Base-by-base conservation (phyloP, 768 basidiomycete genomes). In the Termitomyces sp. region DNA sequence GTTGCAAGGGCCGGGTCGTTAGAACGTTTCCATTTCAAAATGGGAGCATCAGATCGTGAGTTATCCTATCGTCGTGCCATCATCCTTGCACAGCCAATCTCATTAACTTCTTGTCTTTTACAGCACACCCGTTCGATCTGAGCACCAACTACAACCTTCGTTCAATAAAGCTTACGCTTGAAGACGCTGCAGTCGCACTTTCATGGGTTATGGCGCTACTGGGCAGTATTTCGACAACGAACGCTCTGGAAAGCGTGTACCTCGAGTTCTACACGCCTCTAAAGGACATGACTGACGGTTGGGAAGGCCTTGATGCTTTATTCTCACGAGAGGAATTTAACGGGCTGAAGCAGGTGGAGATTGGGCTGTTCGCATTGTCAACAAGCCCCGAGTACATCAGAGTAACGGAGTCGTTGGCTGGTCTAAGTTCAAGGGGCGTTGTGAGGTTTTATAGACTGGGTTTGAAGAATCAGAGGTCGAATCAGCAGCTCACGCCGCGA, bases 21-120 rank as follows among this genome's bases (percentile, higher is more conserved):
- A 7, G 73, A 77, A 61, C 72, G 74, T 59, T 70, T 79, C 42
- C 76, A 77, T 60, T 68, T 79, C 58, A 79, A 79, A 58, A 76
- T 77, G 32, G 76, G 74, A 5, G 62, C 66, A 47, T 77, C 73
- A 70, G 66, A 71, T 60, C 76, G 75, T 76, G 65, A 68, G 68
- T 66, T 32, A 10, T n/a, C 48, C 19, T 14, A 11, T 27, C 29
- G 25, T 44, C 16, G 31, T 11, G 2, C 16, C 38, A 5, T 21
- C 4, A 5, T 21, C 4, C 21, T 10, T 31, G 7, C 32, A 21
- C n/a, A 21, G 14, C 9, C 4, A 3, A 38, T 19, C 21, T 12
- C 27, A 35, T 53, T 25, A 43, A 23, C 34, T 25, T 38, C 41
- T 59, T 46, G n/a, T 54, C 27, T 34, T n/a, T 50, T 17, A 27